Conservation (phyloP, 495 filamentous ascomycete species). For the Darksidea phi region DNA sequence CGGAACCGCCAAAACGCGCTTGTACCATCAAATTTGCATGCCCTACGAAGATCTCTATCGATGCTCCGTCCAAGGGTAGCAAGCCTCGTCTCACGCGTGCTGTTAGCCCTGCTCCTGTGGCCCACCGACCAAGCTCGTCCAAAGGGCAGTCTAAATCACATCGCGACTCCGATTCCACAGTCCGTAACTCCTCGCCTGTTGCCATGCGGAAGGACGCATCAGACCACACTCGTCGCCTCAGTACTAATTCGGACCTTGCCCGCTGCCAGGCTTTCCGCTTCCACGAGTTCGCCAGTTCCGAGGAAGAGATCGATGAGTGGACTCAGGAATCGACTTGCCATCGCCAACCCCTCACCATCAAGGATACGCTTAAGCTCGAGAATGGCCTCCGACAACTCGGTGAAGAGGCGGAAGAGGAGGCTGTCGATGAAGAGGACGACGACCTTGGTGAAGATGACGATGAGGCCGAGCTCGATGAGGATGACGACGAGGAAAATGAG, state of each 20-base stretch:
- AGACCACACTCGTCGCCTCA: constrained; percentile 31
- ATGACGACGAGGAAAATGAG: constrained; percentile 57
- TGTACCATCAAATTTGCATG: constrained; percentile 63
- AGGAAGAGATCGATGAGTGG: constrained; percentile 83
- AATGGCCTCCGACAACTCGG: constrained; percentile 80
- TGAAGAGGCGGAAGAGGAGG: constrained; percentile 89
- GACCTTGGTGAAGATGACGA: constrained; percentile 47
- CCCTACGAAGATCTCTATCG: constrained; percentile 44
- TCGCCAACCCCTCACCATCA: constrained; percentile 72
- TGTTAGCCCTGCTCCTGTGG: constrained; percentile 44
- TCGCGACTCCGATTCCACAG: constrained; percentile 53
- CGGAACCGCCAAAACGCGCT: constrained; percentile 51
- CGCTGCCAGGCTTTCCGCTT: constrained; percentile 72
- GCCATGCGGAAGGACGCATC: constrained; percentile 32
- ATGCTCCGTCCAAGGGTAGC: constrained; percentile 15
- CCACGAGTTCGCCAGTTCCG: constrained; percentile 87
- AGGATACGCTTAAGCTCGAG: constrained; percentile 88
- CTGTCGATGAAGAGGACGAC: constrained; percentile 51
- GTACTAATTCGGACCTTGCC: constrained; percentile 57
- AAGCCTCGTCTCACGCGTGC: constrained; percentile 33
- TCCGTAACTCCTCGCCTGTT: constrained; percentile 43
- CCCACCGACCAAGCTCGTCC: constrained; percentile 15
- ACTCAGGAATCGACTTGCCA: constrained; percentile 63
- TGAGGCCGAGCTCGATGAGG: constrained; percentile 40
- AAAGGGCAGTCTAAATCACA: constrained; percentile 45